Base-by-base conservation (phyloP, 176 grass and related monocot genomes). In the bread wheat (Triticum aestivum) region DNA sequence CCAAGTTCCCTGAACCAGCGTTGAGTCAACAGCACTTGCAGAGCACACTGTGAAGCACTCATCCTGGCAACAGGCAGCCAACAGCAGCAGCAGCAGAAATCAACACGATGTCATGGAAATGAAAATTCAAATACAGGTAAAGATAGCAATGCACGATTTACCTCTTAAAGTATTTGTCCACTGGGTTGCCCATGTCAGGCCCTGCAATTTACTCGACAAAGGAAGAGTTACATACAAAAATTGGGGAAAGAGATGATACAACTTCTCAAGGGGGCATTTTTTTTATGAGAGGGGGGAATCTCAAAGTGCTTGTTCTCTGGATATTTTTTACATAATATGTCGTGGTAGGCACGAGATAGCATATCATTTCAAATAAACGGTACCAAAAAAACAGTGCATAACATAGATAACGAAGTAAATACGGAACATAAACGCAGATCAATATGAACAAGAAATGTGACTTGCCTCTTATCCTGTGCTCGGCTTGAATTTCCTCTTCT, bases 141-240 rank as follows among this genome's bases (percentile, higher is more conserved):
- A 70, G 18, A 18, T 35, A 38, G 17, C 34, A 38, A 38, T 21
- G 14, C 20, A 70, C 18, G 7, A 70, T 4, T 70, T 70, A 70
- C 67, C 67, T 70, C 67, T 70, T 70, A 70, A 70, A 21, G 34
- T 70, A 70, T 34, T 70, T 70, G 67, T 39, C 67, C 66, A 69
- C 17, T 33, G 66, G 66, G 3, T 69, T 37, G 66, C 15, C 66
- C 33, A 70, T 70, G 5, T 70, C 34, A 38, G 34, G 34, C 17
- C 67, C 67, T 70, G 67, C 18, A 70, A 70, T 21, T 38, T 21
- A 38, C 39, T 70, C 1, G 4, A 70, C 9, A 9, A 37, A 70
- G 67, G 32, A 70, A 39, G 8, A 70, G 34, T 70, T 38, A 21
- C 67, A 70, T 70, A 70, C 15, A 5, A 38, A 38, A 37, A 18